phyloP scores from a whole-genome alignment of 2,329 filamentous ascomycete species.

The Raffaelea deltoideospora region DNA sequence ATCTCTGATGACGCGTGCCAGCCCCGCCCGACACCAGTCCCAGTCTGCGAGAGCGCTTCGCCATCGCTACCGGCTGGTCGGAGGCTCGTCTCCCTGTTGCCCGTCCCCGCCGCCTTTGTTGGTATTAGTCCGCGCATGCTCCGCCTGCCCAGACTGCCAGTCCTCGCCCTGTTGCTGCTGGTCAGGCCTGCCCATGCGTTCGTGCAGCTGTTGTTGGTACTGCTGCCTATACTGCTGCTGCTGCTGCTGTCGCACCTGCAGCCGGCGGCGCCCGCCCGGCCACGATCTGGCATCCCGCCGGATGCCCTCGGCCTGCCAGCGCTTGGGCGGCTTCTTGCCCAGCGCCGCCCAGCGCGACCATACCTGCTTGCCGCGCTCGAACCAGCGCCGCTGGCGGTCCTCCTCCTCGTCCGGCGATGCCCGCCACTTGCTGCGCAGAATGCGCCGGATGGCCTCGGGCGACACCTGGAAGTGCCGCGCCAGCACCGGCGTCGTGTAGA shows the following conservation, averaged over 20 bases:
- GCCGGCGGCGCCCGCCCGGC: conserved; percentile 4
- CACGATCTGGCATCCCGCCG: conserved; percentile 9
- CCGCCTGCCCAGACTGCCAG: not conserved
- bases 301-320: conserved; percentile 40
- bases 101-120: no score
- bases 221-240: no score
- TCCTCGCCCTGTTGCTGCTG: not conserved
- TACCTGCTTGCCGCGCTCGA: conserved; percentile 41
- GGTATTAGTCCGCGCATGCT: no score
- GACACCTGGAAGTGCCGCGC: conserved; percentile 74
- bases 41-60: no score
- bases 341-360: conserved; percentile 45
- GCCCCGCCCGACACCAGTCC: no score
- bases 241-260: not conserved
- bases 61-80: no score
- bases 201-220: no score
- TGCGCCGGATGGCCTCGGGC: conserved; percentile 71
- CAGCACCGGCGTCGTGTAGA: conserved; percentile 60
- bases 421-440: conserved; percentile 66
- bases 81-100: no score
- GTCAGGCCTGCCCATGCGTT: no score
- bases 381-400: conserved; percentile 45
- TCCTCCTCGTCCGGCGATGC: conserved; percentile 41
- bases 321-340: conserved; percentile 44
- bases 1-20: no score